Evolutionary conservation across 148 eudicot genomes (phyloP), one percentile per base, ranked within the genome.

Genomic region (Persicaria maculosa): DNA sequence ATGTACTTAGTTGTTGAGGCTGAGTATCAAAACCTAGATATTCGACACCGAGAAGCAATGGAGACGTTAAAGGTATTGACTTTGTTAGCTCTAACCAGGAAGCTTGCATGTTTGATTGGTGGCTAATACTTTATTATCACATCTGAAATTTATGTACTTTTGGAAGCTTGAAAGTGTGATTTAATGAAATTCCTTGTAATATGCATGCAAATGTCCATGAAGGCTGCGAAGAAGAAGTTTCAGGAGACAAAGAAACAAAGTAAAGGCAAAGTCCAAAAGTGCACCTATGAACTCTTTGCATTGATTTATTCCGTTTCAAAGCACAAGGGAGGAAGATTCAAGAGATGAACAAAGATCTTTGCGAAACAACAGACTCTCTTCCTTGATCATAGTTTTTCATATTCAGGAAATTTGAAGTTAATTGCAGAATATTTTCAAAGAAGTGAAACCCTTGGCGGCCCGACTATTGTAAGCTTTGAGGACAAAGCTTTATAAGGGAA

Each of bases 391-490:
- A 17, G 50, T 12, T 31, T 46, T 54, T 78, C 15, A 48, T n/a
- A 47, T 72, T 52, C 96, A 96, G 99, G 71, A 78, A 96, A 92
- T 80, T 72, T 96, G 77, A 96, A 96, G 89, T 83, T 96, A 74
- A 85, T 96, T 75, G 99, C 97, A 15, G 99, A 92, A 58, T 92
- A 88, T 84, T 96, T 96, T 79, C 99, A 96, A 80, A 90, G 72
- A 77, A 92, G 94, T 84, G 99, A 96, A 79, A 79, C 91, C 20
- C 83, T 92, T 17, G 99, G 99, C 16, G 99, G 97, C 75, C 94
- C 97, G 71, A 82, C 97, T 15, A 83, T n/a, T n/a, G n/a, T n/a
- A n/a, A n/a, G n/a, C n/a, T n/a, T n/a, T n/a, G n/a, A n/a, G n/a
- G n/a, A n/a, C n/a, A n/a, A n/a, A n/a, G n/a, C n/a, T n/a, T n/a